Evolutionary conservation across 202 grass and related monocot genomes (phyloP).

Genomic region (Musa balbisiana): DNA sequence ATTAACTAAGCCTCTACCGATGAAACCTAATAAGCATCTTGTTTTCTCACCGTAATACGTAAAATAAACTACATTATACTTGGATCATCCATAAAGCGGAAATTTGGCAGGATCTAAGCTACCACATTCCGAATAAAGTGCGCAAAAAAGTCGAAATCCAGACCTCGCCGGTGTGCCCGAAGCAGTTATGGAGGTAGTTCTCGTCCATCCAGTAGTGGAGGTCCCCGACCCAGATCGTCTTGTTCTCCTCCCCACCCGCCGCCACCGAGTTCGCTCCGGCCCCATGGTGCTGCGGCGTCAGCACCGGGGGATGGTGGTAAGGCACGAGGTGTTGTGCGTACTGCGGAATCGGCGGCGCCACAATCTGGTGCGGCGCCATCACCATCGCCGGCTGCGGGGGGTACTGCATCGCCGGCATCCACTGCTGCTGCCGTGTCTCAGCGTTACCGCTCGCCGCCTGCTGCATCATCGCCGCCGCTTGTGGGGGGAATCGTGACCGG

Average conservation of each 20-base stretch:
- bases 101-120: slow-evolving; percentile 32
- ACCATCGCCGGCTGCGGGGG: slow-evolving; percentile 51
- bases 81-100: not conserved
- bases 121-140: not conserved
- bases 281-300: slow-evolving; percentile 26
- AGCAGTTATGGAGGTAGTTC: slow-evolving; percentile 71
- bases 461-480: slow-evolving; percentile 19
- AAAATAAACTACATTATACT: too few species aligned
- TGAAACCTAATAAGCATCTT: too few species aligned
- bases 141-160: slow-evolving; percentile 19
- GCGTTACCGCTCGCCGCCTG: slow-evolving; percentile 33
- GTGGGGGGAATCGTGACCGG: not conserved
- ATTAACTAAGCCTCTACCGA: too few species aligned
- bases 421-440: slow-evolving; percentile 41
- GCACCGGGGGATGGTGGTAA: slow-evolving; percentile 40
- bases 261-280: slow-evolving; percentile 29
- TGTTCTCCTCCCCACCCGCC: slow-evolving; percentile 67
- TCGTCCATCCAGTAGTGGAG: slow-evolving; percentile 97
- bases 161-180: slow-evolving; percentile 89
- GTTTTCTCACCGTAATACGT: too few species aligned
- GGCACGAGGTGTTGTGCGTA: slow-evolving; percentile 76
- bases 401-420: slow-evolving; percentile 78
- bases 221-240: slow-evolving; percentile 93
- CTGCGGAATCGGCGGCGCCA: slow-evolving; percentile 46
- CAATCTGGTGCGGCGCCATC: slow-evolving; percentile 67